These are phyloP conservation scores for Cicer chorassanicum DNA, from an alignment of 306 rosid genomes.

Conservation along the genomic window DNA sequence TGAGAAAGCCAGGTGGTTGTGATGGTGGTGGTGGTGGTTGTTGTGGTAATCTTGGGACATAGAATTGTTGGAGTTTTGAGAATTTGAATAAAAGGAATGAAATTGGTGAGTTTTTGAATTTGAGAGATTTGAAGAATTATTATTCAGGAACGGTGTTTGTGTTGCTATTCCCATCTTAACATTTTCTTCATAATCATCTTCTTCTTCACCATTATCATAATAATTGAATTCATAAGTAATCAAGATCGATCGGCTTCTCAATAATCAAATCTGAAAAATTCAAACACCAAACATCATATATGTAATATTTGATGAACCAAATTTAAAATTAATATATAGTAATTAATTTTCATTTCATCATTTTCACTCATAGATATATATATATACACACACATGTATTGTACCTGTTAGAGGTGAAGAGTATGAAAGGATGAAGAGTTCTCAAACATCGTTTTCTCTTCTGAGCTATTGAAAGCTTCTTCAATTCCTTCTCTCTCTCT, in stretches of 20 bases:
- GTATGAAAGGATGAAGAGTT: conserved; percentile 77
- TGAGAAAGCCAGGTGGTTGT: conserved; percentile 61
- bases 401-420: conserved; percentile 71
- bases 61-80: conserved; percentile 58
- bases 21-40: conserved; percentile 50
- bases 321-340: neutral
- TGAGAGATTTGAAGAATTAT: conserved; percentile 44
- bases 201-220: conserved; percentile 6
- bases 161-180: conserved; percentile 75
- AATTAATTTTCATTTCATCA: conserved; percentile 51
- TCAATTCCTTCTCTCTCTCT: conserved; percentile 49
- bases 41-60: conserved; percentile 93
- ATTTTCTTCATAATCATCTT: conserved; percentile 44
- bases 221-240: conserved; percentile 34
- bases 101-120: conserved; percentile 37
- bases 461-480: conserved; percentile 74
- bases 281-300: neutral
- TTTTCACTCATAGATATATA: conserved; percentile 48
- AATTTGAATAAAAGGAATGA: conserved; percentile 33
- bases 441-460: conserved; percentile 84
- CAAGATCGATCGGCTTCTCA: conserved; percentile 34
- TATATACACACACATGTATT: conserved; percentile 28
- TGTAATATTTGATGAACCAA: neutral
- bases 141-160: conserved; percentile 48
- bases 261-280: conserved; percentile 37